Base-by-base conservation (phyloP, 306 rosid species). In the Leucaena leucocephala region DNA sequence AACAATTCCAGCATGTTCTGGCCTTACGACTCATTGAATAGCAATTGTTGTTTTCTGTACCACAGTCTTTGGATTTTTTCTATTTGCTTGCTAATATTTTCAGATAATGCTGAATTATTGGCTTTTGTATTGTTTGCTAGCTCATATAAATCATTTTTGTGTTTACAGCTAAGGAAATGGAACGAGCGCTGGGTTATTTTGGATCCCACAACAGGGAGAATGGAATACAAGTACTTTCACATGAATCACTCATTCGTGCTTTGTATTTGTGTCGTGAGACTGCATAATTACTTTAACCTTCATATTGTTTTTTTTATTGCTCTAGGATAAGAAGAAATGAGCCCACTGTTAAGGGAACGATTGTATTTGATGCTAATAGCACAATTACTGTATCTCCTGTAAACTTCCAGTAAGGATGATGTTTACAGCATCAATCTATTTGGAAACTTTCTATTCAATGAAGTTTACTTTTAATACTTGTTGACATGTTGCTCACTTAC, bases 181-280 rank as follows among this genome's bases (percentile, higher is more conserved):
- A 96, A 96, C 50, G 97, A 96, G 87, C 93, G 99, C 63, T 96
- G 98, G 99, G 89, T 91, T 71, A 88, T 87, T 58, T 87, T 96
- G 86, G 99, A 96, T 82, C 96, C 98, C 21, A 88, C 99, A 0
- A 91, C 98, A 2, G 98, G 99, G 69, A 90, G 84, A 90, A 96
- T 96, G 99, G 99, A 96, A 74, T 96, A 96, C 92, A 96, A 96
- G 99, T 96, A 86, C 63, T 90, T 79, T 43, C 67, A 43, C 68
- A 74, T 88, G 72, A 62, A 12, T 46, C n/a, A 21, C 6, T 22
- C 35, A 7, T 44, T 43, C 8, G 11, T 44, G 36, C 43, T 74
- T 71, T 85, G 46, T 63, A 11, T 77, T 57, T 17, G 27, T 76
- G 80, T 75, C n/a, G 27, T 27, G 15, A 63, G 55, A 57, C 19